Percentiles rank a stretch among this genome's conserved stretches.
Conservation (phyloP, 192 early-diverging fungal species). For the Entomortierella beljakovae region DNA sequence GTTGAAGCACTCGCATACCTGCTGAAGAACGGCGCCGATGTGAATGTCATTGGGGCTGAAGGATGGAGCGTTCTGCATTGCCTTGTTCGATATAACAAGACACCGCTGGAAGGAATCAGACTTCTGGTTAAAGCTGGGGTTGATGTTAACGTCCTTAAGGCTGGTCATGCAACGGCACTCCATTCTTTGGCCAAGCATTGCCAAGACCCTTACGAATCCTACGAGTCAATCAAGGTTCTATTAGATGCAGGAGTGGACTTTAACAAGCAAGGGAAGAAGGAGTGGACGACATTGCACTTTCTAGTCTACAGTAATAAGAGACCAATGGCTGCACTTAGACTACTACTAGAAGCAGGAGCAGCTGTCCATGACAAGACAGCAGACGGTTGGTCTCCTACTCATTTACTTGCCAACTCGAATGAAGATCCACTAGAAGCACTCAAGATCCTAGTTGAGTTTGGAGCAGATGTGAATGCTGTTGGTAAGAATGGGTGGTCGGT, state of each 20-base stretch:
- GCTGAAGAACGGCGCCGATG: conserved; percentile 70
- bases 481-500: conserved; percentile 55
- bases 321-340: conserved; percentile 42
- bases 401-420: conserved; percentile 51
- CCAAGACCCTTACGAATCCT: conserved; percentile 45
- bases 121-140: conserved; percentile 49
- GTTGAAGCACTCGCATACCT: conserved; percentile 57
- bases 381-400: conserved; percentile 51
- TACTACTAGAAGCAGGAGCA: conserved; percentile 65
- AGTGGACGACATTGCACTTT: conserved; percentile 69
- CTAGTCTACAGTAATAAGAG: conserved; percentile 51
- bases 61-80: conserved; percentile 70
- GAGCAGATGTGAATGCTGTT: conserved; percentile 52
- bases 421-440: conserved; percentile 51
- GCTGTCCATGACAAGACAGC: conserved; percentile 60
- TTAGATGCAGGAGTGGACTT: conserved; percentile 68
- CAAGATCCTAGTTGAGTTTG: conserved; percentile 49
- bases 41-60: conserved; percentile 70
- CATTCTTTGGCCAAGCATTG: conserved; percentile 52
- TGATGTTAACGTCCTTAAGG: conserved; percentile 52
- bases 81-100: conserved; percentile 59
- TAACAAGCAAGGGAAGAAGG: conserved; percentile 67
- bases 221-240: conserved; percentile 50
- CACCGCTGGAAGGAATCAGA: conserved; percentile 62
- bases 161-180: conserved; percentile 43